These are phyloP conservation scores for Eimeria maxima DNA, from an alignment of 169 alveolate species.

Conservation along the genomic window DNA sequence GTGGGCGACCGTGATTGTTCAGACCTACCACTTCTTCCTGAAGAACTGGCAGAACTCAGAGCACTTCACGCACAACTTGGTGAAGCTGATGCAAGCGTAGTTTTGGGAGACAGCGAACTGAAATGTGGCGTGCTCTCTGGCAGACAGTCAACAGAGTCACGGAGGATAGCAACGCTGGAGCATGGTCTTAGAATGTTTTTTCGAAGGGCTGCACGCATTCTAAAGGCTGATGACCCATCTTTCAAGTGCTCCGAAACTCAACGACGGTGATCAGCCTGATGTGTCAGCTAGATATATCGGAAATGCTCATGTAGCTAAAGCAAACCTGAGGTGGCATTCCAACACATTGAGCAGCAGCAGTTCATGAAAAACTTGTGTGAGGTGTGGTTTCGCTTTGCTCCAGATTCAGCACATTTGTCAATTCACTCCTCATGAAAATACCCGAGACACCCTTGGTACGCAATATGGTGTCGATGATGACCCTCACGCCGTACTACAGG, in stretches of 20 bases:
- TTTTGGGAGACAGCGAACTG: slow-evolving; percentile 14
- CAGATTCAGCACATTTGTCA: slow-evolving; percentile 59
- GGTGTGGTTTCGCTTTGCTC: neutral
- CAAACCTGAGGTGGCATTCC: neutral
- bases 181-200: slow-evolving; percentile 73
- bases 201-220: slow-evolving; percentile 77
- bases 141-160: slow-evolving; percentile 11
- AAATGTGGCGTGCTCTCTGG: neutral
- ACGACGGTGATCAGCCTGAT: slow-evolving; percentile 63
- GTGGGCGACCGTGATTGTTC: neutral
- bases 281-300: neutral
- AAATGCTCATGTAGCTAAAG: too few relatives aligned
- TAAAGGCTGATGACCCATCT: slow-evolving; percentile 70
- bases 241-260: slow-evolving; percentile 71
- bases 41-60: slow-evolving; percentile 77
- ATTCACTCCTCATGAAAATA: slow-evolving; percentile 79
- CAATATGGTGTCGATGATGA: slow-evolving; percentile 78
- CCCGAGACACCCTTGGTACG: slow-evolving; percentile 79
- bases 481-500: slow-evolving; percentile 80
- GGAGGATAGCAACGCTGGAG: slow-evolving; percentile 52
- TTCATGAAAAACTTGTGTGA: neutral
- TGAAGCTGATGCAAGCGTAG: slow-evolving; percentile 77
- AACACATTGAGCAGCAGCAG: neutral
- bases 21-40: slow-evolving; percentile 72
- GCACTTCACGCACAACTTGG: slow-evolving; percentile 72